Percentiles rank a stretch among this genome's conserved stretches.
Evolutionary conservation across 1,284 basidiomycete species (phyloP).

Genomic region (Cryptococcus neoformans): DNA sequence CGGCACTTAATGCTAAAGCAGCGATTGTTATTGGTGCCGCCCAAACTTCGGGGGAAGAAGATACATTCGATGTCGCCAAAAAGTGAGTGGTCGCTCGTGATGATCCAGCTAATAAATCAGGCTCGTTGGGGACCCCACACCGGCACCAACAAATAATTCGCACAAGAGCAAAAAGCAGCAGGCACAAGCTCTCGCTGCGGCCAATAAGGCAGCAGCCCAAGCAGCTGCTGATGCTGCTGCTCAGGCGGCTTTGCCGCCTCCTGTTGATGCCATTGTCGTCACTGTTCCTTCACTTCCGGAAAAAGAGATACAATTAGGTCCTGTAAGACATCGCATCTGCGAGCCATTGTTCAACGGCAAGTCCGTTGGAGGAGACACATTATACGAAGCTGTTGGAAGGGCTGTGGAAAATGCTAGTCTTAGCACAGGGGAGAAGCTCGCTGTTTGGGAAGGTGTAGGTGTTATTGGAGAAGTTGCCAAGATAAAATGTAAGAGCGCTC

Average conservation of each 20-base stretch:
- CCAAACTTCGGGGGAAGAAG: conserved; percentile 64
- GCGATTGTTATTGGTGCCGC: conserved; percentile 15
- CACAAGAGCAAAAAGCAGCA: conserved; percentile 55
- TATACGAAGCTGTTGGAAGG: conserved; percentile 47
- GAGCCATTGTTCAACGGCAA: conserved; percentile 69
- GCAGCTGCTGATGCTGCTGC: conserved; percentile 59
- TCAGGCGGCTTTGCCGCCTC: conserved; percentile 25
- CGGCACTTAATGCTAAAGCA: conserved; percentile 19
- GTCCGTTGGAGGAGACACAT: conserved; percentile 55
- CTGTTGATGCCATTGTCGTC: conserved; percentile 32
- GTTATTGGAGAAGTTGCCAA: conserved; percentile 76
- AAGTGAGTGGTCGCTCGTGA: conserved; percentile 40
- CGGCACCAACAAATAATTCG: conserved; percentile 20
- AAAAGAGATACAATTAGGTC: conserved; percentile 71
- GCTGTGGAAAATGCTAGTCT: conserved; percentile 35
- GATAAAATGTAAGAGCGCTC: conserved; percentile 63
- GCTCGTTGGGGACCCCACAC: conserved; percentile 36
- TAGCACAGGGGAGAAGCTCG: conserved; percentile 57
- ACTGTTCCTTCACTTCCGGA: conserved; percentile 67
- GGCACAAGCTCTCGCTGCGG: conserved; percentile 60
- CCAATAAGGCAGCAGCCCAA: conserved; percentile 57
- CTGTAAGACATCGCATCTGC: conserved; percentile 83
- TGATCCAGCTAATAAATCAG: conserved; percentile 16
- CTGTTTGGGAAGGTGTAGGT: conserved; percentile 75
- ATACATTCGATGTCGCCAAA: conserved; percentile 60